A percentile compares a stretch with the other conserved stretches of the same genome.
phyloP scores from a whole-genome alignment of 148 eudicot species.

The Fagopyrum homotropicum region DNA sequence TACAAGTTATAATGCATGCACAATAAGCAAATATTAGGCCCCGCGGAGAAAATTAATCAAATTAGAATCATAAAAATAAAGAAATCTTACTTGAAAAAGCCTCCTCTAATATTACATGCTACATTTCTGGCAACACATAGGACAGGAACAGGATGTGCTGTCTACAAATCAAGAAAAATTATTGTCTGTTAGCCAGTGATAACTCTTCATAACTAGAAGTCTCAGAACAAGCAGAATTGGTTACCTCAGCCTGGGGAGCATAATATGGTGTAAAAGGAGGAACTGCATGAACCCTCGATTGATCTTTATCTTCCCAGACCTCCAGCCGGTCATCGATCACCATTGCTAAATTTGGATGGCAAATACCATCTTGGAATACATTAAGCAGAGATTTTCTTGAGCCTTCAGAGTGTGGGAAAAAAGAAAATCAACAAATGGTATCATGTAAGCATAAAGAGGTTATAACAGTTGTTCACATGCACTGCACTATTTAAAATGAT shows the following conservation, averaged over 20 bases:
- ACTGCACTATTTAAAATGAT: neutral
- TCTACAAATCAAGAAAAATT: conserved; percentile 29
- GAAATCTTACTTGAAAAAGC: conserved; percentile 71
- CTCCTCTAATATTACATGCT: conserved; percentile 95
- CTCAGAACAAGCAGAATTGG: neutral
- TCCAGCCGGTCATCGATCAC: conserved; percentile 90
- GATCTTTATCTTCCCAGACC: conserved; percentile 98
- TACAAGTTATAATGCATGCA: conserved; percentile 9
- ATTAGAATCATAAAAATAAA: neutral
- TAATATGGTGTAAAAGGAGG: conserved; percentile 94
- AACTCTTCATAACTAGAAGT: neutral
- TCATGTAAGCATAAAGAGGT: neutral
- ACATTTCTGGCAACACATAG: conserved; percentile 96
- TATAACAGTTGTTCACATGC: neutral
- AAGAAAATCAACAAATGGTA: conserved; percentile 7
- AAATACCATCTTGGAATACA: conserved; percentile 75
- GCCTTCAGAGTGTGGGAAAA: conserved; percentile 35
- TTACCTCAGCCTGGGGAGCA: conserved; percentile 99
- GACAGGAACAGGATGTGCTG: conserved; percentile 82
- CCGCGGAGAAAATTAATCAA: conserved; percentile 1
- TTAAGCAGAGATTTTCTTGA: conserved; percentile 71
- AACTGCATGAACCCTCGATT: conserved; percentile 92
- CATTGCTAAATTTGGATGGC: conserved; percentile 97
- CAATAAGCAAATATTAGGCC: conserved; percentile 2
- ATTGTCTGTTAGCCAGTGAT: conserved; percentile 8